Evolutionary conservation across 805 yeast genomes (phyloP).

Genomic region (Starmera quercuum): DNA sequence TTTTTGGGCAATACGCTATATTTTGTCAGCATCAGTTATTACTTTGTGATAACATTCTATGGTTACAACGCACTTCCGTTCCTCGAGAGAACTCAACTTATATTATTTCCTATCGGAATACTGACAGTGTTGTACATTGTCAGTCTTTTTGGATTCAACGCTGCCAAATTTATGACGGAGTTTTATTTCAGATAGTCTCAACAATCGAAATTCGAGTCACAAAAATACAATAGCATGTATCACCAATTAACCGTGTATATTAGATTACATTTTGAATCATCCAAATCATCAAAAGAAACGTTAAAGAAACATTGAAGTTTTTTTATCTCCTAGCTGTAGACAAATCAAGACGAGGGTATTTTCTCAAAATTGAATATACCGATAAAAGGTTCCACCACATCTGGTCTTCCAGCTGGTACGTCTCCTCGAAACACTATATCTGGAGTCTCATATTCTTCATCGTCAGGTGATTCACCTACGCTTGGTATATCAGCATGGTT

Average conservation of each 20-base stretch:
- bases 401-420: conserved; percentile 47
- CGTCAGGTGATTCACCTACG: conserved; percentile 23
- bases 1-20: conserved; percentile 76
- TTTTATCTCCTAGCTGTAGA: too few relatives aligned
- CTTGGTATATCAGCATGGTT: conserved; percentile 4
- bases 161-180: conserved; percentile 58
- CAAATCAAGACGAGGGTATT: too few relatives aligned
- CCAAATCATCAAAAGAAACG: too few relatives aligned
- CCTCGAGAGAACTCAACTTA: conserved; percentile 52
- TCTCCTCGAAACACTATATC: conserved; percentile 41
- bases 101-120: conserved; percentile 57
- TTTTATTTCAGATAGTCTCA: conserved; percentile 28
- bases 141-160: conserved; percentile 60
- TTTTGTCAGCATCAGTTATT: conserved; percentile 65
- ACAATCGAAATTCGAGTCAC: too few relatives aligned
- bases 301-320: too few relatives aligned
- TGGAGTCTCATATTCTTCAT: conserved; percentile 35
- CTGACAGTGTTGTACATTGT: conserved; percentile 51
- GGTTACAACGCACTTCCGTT: conserved; percentile 80
- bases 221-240: too few relatives aligned
- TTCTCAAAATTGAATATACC: conserved; percentile 46
- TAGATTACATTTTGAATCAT: too few relatives aligned
- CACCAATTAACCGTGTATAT: too few relatives aligned
- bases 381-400: conserved; percentile 43
- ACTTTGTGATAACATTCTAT: conserved; percentile 73